These are phyloP conservation scores for Schrenkiella parvula DNA, from an alignment of 345 rosid genomes.

Conservation along the genomic window DNA sequence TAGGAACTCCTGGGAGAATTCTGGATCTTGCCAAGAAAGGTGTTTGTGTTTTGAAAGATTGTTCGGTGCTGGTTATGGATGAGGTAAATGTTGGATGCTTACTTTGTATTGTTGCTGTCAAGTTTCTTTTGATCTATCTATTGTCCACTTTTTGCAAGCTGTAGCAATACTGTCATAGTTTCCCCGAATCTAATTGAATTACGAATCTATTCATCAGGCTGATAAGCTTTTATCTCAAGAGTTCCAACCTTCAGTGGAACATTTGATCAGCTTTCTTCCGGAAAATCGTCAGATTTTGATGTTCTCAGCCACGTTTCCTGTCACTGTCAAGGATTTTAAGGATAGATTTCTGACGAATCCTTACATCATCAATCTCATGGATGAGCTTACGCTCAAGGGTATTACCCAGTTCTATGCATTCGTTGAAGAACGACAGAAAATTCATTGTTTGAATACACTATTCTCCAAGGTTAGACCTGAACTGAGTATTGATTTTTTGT, in stretches of 20 bases:
- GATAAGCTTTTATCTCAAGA: conserved; percentile 91
- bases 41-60: conserved; percentile 79
- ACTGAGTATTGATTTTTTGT: background rate
- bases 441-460: conserved; percentile 89
- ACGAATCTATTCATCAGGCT: conserved; percentile 49
- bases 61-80: conserved; percentile 90
- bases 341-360: conserved; percentile 75
- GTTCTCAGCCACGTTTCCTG: conserved; percentile 95
- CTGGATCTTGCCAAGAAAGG: conserved; percentile 92
- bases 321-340: conserved; percentile 86
- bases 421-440: conserved; percentile 95
- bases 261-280: conserved; percentile 75
- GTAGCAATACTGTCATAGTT: background rate
- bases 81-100: conserved; percentile 46
- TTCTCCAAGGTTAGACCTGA: conserved; percentile 72
- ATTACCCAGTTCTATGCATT: conserved; percentile 90
- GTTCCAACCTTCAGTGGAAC: conserved; percentile 89
- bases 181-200: conserved; percentile 19
- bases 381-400: conserved; percentile 93
- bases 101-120: background rate
- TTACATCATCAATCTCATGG: conserved; percentile 88
- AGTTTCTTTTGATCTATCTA: background rate
- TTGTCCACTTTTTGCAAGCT: background rate
- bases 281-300: conserved; percentile 73
- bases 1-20: conserved; percentile 93